Conservation (phyloP, 495 filamentous ascomycete genomes). For the Neurospora sp. region DNA sequence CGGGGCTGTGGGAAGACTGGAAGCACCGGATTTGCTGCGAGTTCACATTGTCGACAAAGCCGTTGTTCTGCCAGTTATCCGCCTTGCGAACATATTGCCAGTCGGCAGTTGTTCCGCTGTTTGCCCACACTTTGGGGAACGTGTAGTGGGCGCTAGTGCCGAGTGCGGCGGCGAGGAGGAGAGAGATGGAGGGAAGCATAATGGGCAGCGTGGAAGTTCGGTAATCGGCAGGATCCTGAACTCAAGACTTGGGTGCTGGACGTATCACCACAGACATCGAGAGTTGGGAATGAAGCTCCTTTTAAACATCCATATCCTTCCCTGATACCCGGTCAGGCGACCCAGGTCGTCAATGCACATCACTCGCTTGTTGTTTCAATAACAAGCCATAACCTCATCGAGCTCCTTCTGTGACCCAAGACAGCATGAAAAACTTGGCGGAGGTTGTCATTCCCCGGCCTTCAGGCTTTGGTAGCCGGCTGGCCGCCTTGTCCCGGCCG, state of each 20-base stretch:
- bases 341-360: background rate
- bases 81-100: slow-evolving; percentile 31
- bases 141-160: slow-evolving; percentile 22
- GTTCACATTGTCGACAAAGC: slow-evolving; percentile 34
- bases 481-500: background rate
- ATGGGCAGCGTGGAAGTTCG: background rate
- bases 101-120: slow-evolving; percentile 11
- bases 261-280: background rate
- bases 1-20: slow-evolving; percentile 21
- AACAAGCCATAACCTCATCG: background rate
- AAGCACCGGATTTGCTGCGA: slow-evolving; percentile 41
- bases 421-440: background rate
- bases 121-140: slow-evolving; percentile 11
- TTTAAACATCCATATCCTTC: background rate
- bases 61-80: slow-evolving; percentile 32
- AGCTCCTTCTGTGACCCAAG: background rate
- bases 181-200: slow-evolving; percentile 13
- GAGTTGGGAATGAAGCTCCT: background rate
- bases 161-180: slow-evolving; percentile 12
- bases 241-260: background rate
- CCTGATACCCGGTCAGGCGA: background rate
- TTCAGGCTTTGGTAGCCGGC: background rate
- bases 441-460: background rate
- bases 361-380: background rate
- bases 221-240: background rate